A percentile compares a stretch with the other conserved stretches of the same genome.
phyloP scores from a whole-genome alignment of 2,329 filamentous ascomycete genomes.

The Fusarium sulawesiense region DNA sequence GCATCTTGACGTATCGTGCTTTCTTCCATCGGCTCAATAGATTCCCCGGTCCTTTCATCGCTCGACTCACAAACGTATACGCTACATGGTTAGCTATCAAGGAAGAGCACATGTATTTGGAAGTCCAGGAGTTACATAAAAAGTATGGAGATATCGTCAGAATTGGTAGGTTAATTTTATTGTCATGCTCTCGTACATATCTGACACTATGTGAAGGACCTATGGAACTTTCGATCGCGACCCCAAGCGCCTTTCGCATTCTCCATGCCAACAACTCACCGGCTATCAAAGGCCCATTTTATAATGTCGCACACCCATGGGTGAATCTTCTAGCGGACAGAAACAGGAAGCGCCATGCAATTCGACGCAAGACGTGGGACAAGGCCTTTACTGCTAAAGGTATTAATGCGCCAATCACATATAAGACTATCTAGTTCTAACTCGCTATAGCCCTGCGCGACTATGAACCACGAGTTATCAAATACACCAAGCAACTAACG shows the following conservation, averaged over 20 bases:
- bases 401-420: rapidly evolving
- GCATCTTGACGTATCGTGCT: constrained; percentile 15
- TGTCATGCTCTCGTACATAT: rapidly evolving
- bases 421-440: neutral
- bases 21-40: constrained; percentile 23
- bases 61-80: constrained; percentile 17
- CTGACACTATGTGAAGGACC: constrained; percentile 26
- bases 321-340: constrained; percentile 7
- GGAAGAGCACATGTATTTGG: constrained; percentile 15
- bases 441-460: neutral
- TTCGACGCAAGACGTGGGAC: constrained; percentile 32
- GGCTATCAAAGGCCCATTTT: constrained; percentile 21
- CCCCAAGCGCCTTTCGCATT: constrained; percentile 17
- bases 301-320: constrained; percentile 16
- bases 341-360: constrained; percentile 15
- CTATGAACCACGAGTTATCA: constrained; percentile 24
- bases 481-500: constrained; percentile 12
- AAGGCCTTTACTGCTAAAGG: constrained; percentile 35
- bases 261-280: constrained; percentile 26
- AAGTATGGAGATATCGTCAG: constrained; percentile 34
- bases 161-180: neutral
- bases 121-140: constrained; percentile 21
- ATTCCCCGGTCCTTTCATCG: constrained; percentile 30
- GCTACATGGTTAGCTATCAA: neutral
- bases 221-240: constrained; percentile 17